Evolutionary conservation across 106 monocot genomes (phyloP), one percentile per base, ranked within the genome.

Genomic region (Apostasia ramifera): DNA sequence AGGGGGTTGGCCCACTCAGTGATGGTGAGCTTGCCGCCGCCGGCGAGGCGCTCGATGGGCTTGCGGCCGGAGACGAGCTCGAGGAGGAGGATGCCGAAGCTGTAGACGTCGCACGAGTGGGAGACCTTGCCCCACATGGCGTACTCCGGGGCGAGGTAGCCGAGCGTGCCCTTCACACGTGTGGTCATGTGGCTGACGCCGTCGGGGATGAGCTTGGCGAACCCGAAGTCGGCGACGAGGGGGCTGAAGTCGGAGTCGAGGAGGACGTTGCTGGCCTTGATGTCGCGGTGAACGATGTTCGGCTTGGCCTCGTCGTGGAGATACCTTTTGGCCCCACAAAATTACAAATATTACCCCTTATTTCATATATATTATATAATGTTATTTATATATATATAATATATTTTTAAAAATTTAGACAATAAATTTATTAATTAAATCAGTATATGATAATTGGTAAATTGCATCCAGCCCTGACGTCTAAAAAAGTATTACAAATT

Each of bases 191-290:
- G 80, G 59, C 72, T 76, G 12, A 78, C 74, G 6, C 85, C 85
- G 8, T 81, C 81, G 9, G 78, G 81, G 42, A 85, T 75, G 45
- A 85, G 85, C 64, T 85, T 85, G 10, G 85, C 81, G 72, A 85
- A 85, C 42, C 85, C 85, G 61, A 85, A 85, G 76, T 85, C 85
- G 8, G 82, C 76, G 2, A 86, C 86, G 8, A 76, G 80, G 10
- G 89, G 82, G 40, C 70, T 47, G 72, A 82, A 89, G 58, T 82
- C 70, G 41, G 77, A 66, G 68, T 79, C 85, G 1, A 89, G 80
- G 10, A 89, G 82, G n/a, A 89, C 78, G 71, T 89, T 89, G 77
- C 85, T 85, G 2, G 89, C 85, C 71, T 89, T 89, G 47, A 89
- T 83, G 74, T 89, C 89, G 1, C 75, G 73, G 64, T 89, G 85